A percentile compares a stretch with the other conserved stretches of the same genome.
Evolutionary conservation across 2,329 filamentous ascomycete species (phyloP).

Genomic region (Curvularia lunata): DNA sequence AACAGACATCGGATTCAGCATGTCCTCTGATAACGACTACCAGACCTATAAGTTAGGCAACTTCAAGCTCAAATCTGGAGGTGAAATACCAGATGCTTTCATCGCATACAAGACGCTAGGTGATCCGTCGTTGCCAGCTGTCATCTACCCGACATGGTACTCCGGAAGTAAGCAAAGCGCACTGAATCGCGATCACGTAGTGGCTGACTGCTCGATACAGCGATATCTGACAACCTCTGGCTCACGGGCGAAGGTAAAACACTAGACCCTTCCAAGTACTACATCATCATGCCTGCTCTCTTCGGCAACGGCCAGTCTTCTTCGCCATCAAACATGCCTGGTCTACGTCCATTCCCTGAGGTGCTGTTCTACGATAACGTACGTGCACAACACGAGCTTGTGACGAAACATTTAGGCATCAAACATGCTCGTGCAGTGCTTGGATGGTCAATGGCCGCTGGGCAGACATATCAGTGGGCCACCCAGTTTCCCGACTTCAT

Average conservation of each 20-base stretch:
- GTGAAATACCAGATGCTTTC: constrained; percentile 66
- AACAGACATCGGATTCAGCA: not conserved
- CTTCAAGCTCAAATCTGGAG: constrained; percentile 70
- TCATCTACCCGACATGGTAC: constrained; percentile 82
- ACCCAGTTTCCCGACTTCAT: constrained; percentile 69
- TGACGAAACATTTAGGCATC: constrained; percentile 68
- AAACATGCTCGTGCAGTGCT: constrained; percentile 67
- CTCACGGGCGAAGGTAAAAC: constrained; percentile 70
- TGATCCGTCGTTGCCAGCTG: constrained; percentile 64
- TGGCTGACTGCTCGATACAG: constrained; percentile 29
- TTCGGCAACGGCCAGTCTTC: constrained; percentile 74
- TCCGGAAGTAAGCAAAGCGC: constrained; percentile 58
- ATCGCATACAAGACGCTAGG: constrained; percentile 82
- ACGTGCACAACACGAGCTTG: constrained; percentile 67
- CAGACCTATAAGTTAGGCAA: constrained; percentile 67
- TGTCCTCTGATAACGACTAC: constrained; percentile 46
- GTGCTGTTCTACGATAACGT: constrained; percentile 74
- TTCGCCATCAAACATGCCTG: constrained; percentile 67
- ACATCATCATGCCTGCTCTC: constrained; percentile 71
- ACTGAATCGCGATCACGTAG: not conserved
- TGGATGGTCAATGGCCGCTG: constrained; percentile 75
- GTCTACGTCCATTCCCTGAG: constrained; percentile 64
- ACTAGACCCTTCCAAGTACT: constrained; percentile 69
- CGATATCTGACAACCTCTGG: constrained; percentile 76
- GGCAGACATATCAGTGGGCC: constrained; percentile 69